A percentile compares a stretch with the other conserved stretches of the same genome.
phyloP scores from a whole-genome alignment of 2,329 filamentous ascomycete genomes.

The Cyanodermella asteris region DNA sequence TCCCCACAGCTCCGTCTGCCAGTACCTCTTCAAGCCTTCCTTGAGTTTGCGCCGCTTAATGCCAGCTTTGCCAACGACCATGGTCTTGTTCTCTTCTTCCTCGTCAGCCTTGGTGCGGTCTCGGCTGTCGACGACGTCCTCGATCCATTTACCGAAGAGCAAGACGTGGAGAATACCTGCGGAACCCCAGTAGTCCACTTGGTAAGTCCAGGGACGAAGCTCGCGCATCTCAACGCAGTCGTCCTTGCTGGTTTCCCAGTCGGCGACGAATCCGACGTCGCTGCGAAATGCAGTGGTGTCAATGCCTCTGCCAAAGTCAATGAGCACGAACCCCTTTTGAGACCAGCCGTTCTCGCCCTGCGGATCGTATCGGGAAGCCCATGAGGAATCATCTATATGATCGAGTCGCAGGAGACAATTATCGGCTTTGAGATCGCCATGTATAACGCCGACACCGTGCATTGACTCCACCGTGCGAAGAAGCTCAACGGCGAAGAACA shows the following conservation, averaged over 20 bases:
- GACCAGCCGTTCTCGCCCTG: conserved; percentile 61
- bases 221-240: conserved; percentile 96
- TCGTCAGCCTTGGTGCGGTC: conserved; percentile 23
- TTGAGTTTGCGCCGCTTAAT: conserved; percentile 56
- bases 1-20: conserved; percentile 81
- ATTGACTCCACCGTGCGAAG: conserved; percentile 75
- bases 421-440: conserved; percentile 88
- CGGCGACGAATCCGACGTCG: conserved; percentile 71
- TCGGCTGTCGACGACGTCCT: conserved; percentile 32
- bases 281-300: conserved; percentile 71
- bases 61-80: conserved; percentile 28
- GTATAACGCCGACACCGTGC: conserved; percentile 57
- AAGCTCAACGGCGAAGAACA: conserved; percentile 89
- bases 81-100: conserved; percentile 11
- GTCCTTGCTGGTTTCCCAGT: conserved; percentile 73
- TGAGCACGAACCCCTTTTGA: conserved; percentile 59
- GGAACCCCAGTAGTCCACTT: conserved; percentile 87
- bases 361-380: conserved; percentile 44
- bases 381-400: conserved; percentile 15
- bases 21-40: conserved; percentile 79
- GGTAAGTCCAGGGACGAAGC: conserved; percentile 85
- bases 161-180: conserved; percentile 74
- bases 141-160: conserved; percentile 87
- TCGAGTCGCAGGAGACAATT: conserved; percentile 74
- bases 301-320: conserved; percentile 87